These are phyloP conservation scores for Naganishia sp. DNA, from an alignment of 1,284 basidiomycete genomes.

Conservation along the genomic window DNA sequence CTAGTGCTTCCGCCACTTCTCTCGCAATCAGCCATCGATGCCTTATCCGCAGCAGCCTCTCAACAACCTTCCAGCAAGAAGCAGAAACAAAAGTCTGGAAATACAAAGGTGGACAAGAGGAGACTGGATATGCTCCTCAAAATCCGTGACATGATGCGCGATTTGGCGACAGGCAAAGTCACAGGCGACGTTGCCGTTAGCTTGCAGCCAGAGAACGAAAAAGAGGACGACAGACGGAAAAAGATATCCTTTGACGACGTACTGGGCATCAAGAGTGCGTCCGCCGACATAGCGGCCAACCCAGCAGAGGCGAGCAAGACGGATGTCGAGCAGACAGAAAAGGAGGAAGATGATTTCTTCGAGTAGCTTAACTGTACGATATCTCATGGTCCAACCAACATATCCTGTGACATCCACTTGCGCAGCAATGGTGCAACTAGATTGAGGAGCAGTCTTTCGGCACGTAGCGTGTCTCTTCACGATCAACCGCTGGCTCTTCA, in stretches of 20 bases:
- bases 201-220: slow-evolving; percentile 32
- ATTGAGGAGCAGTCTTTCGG: too few species aligned
- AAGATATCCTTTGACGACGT: slow-evolving; percentile 29
- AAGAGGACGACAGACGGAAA: slow-evolving; percentile 38
- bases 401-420: too few species aligned
- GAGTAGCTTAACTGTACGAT: slow-evolving; percentile 38
- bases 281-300: slow-evolving; percentile 17
- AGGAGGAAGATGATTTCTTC: slow-evolving; percentile 59
- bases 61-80: slow-evolving; percentile 50
- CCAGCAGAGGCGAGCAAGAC: slow-evolving; percentile 5
- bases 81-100: slow-evolving; percentile 21
- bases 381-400: too few species aligned
- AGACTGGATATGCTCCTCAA: slow-evolving; percentile 66
- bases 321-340: slow-evolving; percentile 35
- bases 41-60: slow-evolving; percentile 48
- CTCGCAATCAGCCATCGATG: slow-evolving; percentile 46
- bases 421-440: too few species aligned
- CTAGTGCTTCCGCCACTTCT: slow-evolving; percentile 56
- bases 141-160: slow-evolving; percentile 66
- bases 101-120: slow-evolving; percentile 20
- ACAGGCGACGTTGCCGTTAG: slow-evolving; percentile 39
- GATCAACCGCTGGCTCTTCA: too few species aligned
- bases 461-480: too few species aligned
- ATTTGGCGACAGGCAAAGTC: slow-evolving; percentile 32
- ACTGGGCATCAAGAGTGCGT: slow-evolving; percentile 20